Evolutionary conservation across 495 filamentous ascomycete species (phyloP), one percentile per base, ranked within the genome.

Genomic region (Talaromyces borbonicus): DNA sequence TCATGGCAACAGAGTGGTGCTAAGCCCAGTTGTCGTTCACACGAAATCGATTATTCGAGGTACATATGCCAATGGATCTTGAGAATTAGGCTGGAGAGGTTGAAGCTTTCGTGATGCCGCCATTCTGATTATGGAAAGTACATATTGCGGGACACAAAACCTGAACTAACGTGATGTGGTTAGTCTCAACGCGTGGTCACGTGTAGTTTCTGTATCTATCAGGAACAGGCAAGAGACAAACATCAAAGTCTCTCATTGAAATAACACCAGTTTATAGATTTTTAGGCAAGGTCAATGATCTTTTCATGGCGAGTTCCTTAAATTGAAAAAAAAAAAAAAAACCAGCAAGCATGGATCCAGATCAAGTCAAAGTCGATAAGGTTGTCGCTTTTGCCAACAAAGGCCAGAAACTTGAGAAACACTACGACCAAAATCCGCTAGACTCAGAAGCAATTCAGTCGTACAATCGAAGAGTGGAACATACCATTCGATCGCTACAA

Each of bases 401-500:
- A 22, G 65, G 68, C 29, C 58, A 56, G 36, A 56, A 60, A 18
- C 60, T 56, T 16, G 66, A 72, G 49, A 54, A 49, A 9, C 56
- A 61, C 44, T 61, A 65, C 42, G 53, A 52, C 24, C 43, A 56
- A 16, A 57, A 66, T 37, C 61, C 56, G 22, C 54, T 65, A 24
- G 62, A 56, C 46, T 42, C 53, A 20, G 57, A 61, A 15, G 57
- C 56, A 31, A 36, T 69, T 22, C 61, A 67, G 44, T 55, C 52
- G 15, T 73, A 73, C 51, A 59, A 64, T 27, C 59, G 50, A 37
- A 77, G 77, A 53, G 59, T 92, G 12, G 78, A 84, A 43, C 69
- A 71, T 5, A 85, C 84, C 1, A 40, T 89, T 26, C 67, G 71
- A 48, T 73, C 78, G 46, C 73, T 90, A 2, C 77, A 83, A 58